A percentile compares a stretch with the other conserved stretches of the same genome.
Evolutionary conservation across 768 basidiomycete genomes (phyloP).

Genomic region (Agaricus subrufescens): DNA sequence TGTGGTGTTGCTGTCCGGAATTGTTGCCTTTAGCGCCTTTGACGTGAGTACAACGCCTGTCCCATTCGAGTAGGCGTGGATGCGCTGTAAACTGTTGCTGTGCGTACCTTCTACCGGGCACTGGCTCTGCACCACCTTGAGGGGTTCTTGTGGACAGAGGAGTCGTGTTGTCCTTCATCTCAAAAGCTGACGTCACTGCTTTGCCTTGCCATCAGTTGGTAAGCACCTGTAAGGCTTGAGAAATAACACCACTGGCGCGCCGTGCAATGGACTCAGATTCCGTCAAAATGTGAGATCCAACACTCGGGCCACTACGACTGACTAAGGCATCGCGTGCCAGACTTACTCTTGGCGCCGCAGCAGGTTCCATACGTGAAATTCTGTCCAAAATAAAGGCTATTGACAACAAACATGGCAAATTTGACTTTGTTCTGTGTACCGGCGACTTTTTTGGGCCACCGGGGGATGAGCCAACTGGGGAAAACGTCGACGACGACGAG

Average conservation of each 20-base stretch:
- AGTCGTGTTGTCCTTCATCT: no score
- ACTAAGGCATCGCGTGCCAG: conserved; percentile 21
- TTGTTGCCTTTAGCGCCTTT: no score
- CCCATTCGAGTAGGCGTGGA: neutral
- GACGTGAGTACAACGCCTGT: neutral
- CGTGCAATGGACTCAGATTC: conserved; percentile 8
- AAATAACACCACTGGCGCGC: no score
- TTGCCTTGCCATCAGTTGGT: no score
- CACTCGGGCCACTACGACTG: neutral
- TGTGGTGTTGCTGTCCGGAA: no score
- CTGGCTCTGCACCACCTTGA: no score
- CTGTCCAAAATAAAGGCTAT: conserved; percentile 80
- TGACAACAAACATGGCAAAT: conserved; percentile 90
- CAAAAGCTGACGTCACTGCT: no score
- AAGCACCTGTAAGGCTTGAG: no score
- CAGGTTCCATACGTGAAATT: conserved; percentile 68
- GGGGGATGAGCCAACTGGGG: conserved; percentile 20
- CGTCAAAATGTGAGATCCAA: conserved; percentile 15
- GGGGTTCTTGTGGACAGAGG: no score
- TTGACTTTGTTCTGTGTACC: conserved; percentile 74
- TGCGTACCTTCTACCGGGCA: no score
- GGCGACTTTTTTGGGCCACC: conserved; percentile 83
- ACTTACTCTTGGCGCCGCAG: conserved; percentile 77
- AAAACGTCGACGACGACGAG: conserved; percentile 41
- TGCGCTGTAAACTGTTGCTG: no score